Evolutionary conservation across 306 rosid genomes (phyloP).

Genomic region (Castanea mollissima): DNA sequence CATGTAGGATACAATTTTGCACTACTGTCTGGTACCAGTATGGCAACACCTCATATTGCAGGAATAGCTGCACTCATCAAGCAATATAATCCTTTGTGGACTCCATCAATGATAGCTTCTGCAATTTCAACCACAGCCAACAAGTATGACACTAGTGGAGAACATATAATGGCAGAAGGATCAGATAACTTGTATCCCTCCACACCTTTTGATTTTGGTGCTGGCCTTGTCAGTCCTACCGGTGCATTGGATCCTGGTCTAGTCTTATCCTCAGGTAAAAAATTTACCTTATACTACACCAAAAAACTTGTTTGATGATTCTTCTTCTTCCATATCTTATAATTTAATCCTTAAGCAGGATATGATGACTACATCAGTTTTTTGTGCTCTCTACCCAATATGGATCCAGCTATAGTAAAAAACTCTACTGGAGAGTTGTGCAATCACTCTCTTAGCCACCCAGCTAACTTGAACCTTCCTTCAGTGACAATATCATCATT

Average conservation of each 20-base stretch:
- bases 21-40: conserved; percentile 84
- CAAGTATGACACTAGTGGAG: conserved; percentile 59
- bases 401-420: conserved; percentile 29
- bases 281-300: background rate
- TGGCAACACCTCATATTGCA: conserved; percentile 89
- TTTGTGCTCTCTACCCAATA: conserved; percentile 76
- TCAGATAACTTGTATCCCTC: conserved; percentile 44
- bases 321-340: background rate
- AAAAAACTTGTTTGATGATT: background rate
- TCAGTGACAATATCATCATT: conserved; percentile 67
- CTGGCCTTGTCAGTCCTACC: conserved; percentile 65
- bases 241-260: conserved; percentile 71
- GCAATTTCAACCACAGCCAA: conserved; percentile 79
- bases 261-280: conserved; percentile 60
- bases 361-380: conserved; percentile 64
- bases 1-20: conserved; percentile 59
- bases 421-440: conserved; percentile 58
- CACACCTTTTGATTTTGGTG: conserved; percentile 73
- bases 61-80: conserved; percentile 89
- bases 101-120: conserved; percentile 84
- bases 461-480: conserved; percentile 78
- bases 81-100: conserved; percentile 82
- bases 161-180: conserved; percentile 69
- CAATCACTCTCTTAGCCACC: conserved; percentile 44
- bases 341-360: conserved; percentile 38